phyloP scores from a whole-genome alignment of 352 stramenopile species.

The Nannochloropsis limnetica region DNA sequence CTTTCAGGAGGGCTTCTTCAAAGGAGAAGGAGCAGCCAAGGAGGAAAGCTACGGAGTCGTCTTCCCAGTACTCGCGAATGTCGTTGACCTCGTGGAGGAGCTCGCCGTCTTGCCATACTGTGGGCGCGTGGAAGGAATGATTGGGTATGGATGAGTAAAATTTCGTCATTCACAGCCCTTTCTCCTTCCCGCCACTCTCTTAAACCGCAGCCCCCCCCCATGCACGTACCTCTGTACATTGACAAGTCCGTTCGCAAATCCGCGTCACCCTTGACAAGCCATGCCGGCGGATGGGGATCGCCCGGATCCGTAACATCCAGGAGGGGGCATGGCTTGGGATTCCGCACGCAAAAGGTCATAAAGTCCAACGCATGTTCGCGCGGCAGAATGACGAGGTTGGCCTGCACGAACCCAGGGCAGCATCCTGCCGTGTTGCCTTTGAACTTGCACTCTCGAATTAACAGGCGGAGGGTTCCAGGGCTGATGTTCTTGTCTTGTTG shows the following conservation, averaged over 20 bases:
- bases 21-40: slow-evolving; percentile 70
- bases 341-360: slow-evolving; percentile 66
- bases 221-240: slow-evolving; percentile 48
- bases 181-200: too few species aligned
- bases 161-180: background rate
- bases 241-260: slow-evolving; percentile 64
- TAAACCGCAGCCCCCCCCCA: background rate
- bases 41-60: slow-evolving; percentile 64
- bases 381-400: slow-evolving; percentile 68
- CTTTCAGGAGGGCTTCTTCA: slow-evolving; percentile 60
- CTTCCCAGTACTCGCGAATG: slow-evolving; percentile 57
- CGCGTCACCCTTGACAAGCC: slow-evolving; percentile 36
- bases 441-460: slow-evolving; percentile 48
- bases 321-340: slow-evolving; percentile 64
- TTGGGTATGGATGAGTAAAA: background rate
- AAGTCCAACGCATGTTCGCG: slow-evolving; percentile 63
- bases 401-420: slow-evolving; percentile 60
- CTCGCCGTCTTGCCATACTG: slow-evolving; percentile 60
- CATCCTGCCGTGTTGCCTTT: slow-evolving; percentile 55
- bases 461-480: slow-evolving; percentile 50
- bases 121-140: slow-evolving; percentile 44
- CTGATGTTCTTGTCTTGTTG: slow-evolving; percentile 30
- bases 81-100: slow-evolving; percentile 57
- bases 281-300: background rate
- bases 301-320: slow-evolving; percentile 62